Evolutionary conservation across 768 basidiomycete species (phyloP).

Genomic region (Psilocybe cubensis): DNA sequence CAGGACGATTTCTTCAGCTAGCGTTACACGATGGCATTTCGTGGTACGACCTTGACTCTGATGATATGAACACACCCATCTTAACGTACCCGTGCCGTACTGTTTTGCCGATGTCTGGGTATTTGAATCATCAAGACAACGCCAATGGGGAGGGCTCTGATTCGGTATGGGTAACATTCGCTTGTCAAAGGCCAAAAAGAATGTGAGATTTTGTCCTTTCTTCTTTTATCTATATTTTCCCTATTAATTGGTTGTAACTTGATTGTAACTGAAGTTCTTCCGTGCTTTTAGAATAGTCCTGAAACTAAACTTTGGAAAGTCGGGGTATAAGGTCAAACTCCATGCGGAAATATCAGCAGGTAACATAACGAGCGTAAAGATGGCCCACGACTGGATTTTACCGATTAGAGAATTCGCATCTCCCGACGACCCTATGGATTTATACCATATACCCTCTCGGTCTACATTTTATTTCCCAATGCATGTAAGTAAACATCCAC

Average conservation of each 20-base stretch:
- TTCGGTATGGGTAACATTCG: constrained; percentile 27
- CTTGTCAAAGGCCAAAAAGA: constrained; percentile 12
- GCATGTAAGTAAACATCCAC: constrained; percentile 20
- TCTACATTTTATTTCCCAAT: constrained; percentile 19
- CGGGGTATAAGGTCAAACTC: constrained; percentile 13
- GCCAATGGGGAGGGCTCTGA: constrained; percentile 23
- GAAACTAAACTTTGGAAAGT: constrained; percentile 17
- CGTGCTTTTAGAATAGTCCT: constrained; percentile 13
- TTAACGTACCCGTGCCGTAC: constrained; percentile 22
- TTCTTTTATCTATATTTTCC: not conserved
- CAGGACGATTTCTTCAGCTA: constrained; percentile 27
- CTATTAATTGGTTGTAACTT: too few relatives aligned
- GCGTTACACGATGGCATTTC: constrained; percentile 19
- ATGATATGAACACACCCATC: constrained; percentile 17
- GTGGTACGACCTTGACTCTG: constrained; percentile 28
- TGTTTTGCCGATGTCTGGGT: constrained; percentile 18
- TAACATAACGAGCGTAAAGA: constrained; percentile 17
- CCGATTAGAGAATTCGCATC: constrained; percentile 23
- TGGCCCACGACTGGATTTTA: constrained; percentile 25
- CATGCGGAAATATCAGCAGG: constrained; percentile 18
- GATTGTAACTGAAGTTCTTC: constrained; percentile 1
- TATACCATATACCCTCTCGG: constrained; percentile 27
- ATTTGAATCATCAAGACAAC: constrained; percentile 20
- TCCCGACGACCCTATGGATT: constrained; percentile 22
- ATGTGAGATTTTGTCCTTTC: constrained; percentile 14